A percentile compares a stretch with the other conserved stretches of the same genome.
Evolutionary conservation across 2,329 filamentous ascomycete genomes (phyloP).

Genomic region (Colletotrichum cuscutae): DNA sequence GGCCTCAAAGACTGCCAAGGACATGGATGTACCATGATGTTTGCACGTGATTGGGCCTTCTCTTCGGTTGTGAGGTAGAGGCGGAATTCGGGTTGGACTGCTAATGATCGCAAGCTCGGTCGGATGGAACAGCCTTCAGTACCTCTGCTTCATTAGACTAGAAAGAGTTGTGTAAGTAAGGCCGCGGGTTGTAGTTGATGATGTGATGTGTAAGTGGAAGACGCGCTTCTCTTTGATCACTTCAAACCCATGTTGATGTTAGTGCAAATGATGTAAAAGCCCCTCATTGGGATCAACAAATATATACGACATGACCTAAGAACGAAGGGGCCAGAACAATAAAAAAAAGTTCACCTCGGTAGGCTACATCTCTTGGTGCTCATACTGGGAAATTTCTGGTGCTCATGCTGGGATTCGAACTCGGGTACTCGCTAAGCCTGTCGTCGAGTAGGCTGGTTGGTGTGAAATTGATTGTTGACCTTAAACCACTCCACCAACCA

Average conservation of each 20-base stretch:
- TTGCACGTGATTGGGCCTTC: constrained; percentile 6
- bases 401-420: too few relatives aligned
- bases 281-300: too few relatives aligned
- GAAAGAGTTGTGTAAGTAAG: neutral
- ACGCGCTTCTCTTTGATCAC: neutral
- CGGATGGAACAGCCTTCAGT: neutral
- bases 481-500: too few relatives aligned
- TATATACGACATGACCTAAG: too few relatives aligned
- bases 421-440: too few relatives aligned
- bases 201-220: neutral
- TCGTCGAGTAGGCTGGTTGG: too few relatives aligned
- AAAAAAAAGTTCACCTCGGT: too few relatives aligned
- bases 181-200: neutral
- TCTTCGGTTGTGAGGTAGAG: neutral
- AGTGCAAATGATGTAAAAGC: neutral
- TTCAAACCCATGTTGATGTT: neutral
- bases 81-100: neutral
- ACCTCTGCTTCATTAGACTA: neutral
- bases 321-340: too few relatives aligned
- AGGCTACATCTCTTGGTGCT: too few relatives aligned
- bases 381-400: too few relatives aligned
- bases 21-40: constrained; percentile 26
- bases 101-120: neutral
- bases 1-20: neutral
- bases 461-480: too few relatives aligned